Base-by-base conservation (phyloP, 768 basidiomycete genomes). In the Floccularia luteovirens region DNA sequence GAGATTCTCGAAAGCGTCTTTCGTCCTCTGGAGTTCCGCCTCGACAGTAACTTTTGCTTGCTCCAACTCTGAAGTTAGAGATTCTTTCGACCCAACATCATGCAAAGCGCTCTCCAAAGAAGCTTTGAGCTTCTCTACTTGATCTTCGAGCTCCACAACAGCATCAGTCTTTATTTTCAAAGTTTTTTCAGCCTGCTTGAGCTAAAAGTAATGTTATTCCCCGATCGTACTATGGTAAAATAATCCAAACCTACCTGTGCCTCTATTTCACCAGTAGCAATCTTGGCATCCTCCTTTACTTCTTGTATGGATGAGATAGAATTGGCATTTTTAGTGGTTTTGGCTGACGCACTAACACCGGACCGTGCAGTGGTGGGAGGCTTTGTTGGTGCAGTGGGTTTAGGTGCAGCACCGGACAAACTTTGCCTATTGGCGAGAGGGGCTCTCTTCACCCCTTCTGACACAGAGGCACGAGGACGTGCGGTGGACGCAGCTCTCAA, bases 271-370 rank as follows among this genome's bases (percentile, higher is more conserved):
- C 70, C 69, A 16, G 77, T 46, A 10, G 58, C 70, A n/a, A n/a
- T n/a, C 50, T 74, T 76, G 30, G 59, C 63, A 47, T 79, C 78
- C 45, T 79, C 80, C 45, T 72, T 75, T 13, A 81, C 64, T 49
- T 87, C 87, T 43, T 69, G 72, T 43, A 88, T 78, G 6, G 86
- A 86, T n/a, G 82, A 72, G 35, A 88, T 77, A 11, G 86, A 88
- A 19, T 68, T 62, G 27, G 74, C 51, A 21, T 73, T 58, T 13
- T 74, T 68, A 40, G 72, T 56, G 30, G 75, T 45, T 41, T 64
- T 73, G 6, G 64, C 49, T 21, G 63, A 51, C 38, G 60, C 47
- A 31, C 61, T 49, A 12, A 66, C 45, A 20, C 66, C 52, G 41
- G 56, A 53, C 17, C 62, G 55, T 24, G 59, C 48, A 20, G 52